A percentile compares a stretch with the other conserved stretches of the same genome.
Evolutionary conservation across 768 basidiomycete species (phyloP).

Genomic region (Suillus paluster): DNA sequence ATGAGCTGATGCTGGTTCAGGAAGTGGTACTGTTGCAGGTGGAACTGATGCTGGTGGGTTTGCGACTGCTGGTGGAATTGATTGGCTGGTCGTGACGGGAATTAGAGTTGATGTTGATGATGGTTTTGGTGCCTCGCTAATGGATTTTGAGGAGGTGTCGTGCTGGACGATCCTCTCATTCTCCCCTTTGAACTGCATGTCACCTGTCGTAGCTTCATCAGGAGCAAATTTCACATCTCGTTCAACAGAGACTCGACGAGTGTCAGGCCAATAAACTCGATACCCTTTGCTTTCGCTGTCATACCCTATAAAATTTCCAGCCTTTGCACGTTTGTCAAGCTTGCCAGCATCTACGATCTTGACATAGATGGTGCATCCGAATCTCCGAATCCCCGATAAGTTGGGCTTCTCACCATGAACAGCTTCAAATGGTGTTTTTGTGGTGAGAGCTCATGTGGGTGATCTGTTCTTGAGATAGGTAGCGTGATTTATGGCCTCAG

Average conservation of each 20-base stretch:
- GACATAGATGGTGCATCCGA: slow-evolving; percentile 23
- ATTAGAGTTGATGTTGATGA: too few species aligned
- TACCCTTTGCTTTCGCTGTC: slow-evolving; percentile 19
- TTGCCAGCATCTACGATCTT: slow-evolving; percentile 15
- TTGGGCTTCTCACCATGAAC: slow-evolving; percentile 29
- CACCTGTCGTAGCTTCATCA: background rate
- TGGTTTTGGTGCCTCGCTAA: too few species aligned
- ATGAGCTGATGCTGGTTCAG: too few species aligned
- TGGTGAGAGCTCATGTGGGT: slow-evolving; percentile 19
- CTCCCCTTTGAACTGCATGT: slow-evolving; percentile 21
- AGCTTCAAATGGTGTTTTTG: slow-evolving; percentile 31
- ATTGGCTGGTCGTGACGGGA: too few species aligned
- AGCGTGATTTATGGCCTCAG: slow-evolving; percentile 22
- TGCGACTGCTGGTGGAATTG: too few species aligned
- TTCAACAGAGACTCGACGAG: slow-evolving; percentile 16
- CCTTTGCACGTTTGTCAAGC: slow-evolving; percentile 11
- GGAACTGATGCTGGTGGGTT: too few species aligned
- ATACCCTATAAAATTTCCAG: slow-evolving; percentile 18
- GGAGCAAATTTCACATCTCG: slow-evolving; percentile 17
- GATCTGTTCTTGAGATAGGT: slow-evolving; percentile 27
- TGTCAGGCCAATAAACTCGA: slow-evolving; percentile 25
- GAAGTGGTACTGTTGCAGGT: too few species aligned
- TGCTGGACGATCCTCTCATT: background rate
- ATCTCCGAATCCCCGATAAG: slow-evolving; percentile 22
- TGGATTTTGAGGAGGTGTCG: background rate